Evolutionary conservation across 2,329 filamentous ascomycete genomes (phyloP), one percentile per base, ranked within the genome.

Genomic region (Apiospora saccharicola): DNA sequence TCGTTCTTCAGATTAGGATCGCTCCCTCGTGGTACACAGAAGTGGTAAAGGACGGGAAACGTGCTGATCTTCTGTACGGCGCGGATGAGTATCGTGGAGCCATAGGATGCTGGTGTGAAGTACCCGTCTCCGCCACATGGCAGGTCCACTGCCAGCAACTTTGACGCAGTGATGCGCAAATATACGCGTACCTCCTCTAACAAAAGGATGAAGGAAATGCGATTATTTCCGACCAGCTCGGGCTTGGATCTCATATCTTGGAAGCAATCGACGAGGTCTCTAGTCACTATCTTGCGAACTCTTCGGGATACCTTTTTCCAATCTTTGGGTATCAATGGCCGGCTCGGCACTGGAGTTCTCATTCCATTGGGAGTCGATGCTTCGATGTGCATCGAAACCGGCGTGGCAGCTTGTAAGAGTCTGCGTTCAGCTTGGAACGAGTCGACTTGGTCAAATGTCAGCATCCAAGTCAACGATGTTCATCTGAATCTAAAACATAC

Each of bases 121-220:
- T 73, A 67, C 41, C 71, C 70, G 13, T 69, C 70, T 1, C 43
- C 13, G 8, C 73, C 70, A 8, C 72, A 70, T 19, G 51, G 68
- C n/a, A 67, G 53, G 7, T 75, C 73, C 24, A 74, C 30, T 24
- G 68, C 68, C 16, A 75, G 71, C 16, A 71, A 41, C n/a, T 61
- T 70, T 2, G 74, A 75, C 26, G n/a, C 44, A n/a, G n/a, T n/a
- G n/a, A n/a, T n/a, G n/a, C n/a, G n/a, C n/a, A n/a, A n/a, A n/a
- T n/a, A n/a, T n/a, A n/a, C n/a, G n/a, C n/a, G n/a, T n/a, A n/a
- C 22, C 41, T 73, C 73, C 12, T 71, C 34, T 1, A 72, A 75
- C 24, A 68, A 70, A 14, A 75, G 67, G 2, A 75, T 73, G 71
- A 71, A 75, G n/a, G n/a, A n/a, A n/a, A n/a, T n/a, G n/a, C n/a